A percentile compares a stretch with the other conserved stretches of the same genome.
Evolutionary conservation across 2,329 filamentous ascomycete species (phyloP).

Genomic region (Ceratocystis ficicola): DNA sequence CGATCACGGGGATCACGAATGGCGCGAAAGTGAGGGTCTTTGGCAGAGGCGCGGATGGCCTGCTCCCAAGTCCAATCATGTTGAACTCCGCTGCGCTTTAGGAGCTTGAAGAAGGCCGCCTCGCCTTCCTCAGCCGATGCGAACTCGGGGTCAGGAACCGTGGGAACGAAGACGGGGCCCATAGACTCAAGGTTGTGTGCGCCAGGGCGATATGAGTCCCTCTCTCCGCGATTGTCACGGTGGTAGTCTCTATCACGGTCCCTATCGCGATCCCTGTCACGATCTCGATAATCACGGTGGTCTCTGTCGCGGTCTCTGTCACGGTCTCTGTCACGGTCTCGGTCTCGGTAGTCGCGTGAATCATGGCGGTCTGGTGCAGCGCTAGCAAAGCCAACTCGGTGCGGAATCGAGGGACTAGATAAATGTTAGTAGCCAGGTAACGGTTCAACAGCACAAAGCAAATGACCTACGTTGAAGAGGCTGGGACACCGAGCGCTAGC

Average conservation of each 20-base stretch:
- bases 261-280: slow-evolving; percentile 27
- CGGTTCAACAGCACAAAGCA: background rate
- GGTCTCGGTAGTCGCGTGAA: slow-evolving; percentile 29
- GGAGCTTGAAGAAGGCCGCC: slow-evolving; percentile 79
- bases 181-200: slow-evolving; percentile 15
- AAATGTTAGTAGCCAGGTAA: background rate
- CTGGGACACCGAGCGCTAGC: slow-evolving; percentile 51
- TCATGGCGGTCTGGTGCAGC: slow-evolving; percentile 25
- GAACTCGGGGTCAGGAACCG: slow-evolving; percentile 64
- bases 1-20: slow-evolving; percentile 87
- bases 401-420: slow-evolving; percentile 31
- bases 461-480: slow-evolving; percentile 11
- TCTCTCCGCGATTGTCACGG: slow-evolving; percentile 27
- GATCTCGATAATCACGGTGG: slow-evolving; percentile 27
- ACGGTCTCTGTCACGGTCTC: slow-evolving; percentile 22
- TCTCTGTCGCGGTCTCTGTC: slow-evolving; percentile 22
- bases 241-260: slow-evolving; percentile 31
- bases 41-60: slow-evolving; percentile 71
- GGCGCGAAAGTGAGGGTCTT: slow-evolving; percentile 83
- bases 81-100: slow-evolving; percentile 74
- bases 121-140: slow-evolving; percentile 76
- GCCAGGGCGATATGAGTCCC: slow-evolving; percentile 26
- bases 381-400: slow-evolving; percentile 32
- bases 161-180: slow-evolving; percentile 37
- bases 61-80: slow-evolving; percentile 91